Evolutionary conservation across 225 moss, liverwort and hornwort genomes (phyloP).

Genomic region (Pleurozium schreberi): DNA sequence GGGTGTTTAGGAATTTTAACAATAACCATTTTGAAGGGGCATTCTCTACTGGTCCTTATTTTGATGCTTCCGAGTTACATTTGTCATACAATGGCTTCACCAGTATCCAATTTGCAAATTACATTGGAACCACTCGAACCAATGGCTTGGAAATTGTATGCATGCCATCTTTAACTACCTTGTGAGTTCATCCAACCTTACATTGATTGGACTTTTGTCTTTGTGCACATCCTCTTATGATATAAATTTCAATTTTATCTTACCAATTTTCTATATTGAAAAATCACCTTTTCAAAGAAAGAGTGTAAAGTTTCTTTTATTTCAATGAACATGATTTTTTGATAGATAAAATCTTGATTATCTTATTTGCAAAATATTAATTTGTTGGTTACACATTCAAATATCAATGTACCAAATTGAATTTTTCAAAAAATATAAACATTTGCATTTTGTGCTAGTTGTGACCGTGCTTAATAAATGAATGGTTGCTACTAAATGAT

Average conservation of each 20-base stretch:
- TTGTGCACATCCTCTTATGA: accelerated
- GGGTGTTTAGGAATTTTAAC: accelerated
- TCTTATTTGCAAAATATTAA: too few species aligned
- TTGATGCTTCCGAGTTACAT: accelerated
- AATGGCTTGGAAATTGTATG: accelerated
- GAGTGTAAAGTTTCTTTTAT: too few species aligned
- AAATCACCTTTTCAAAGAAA: too few species aligned
- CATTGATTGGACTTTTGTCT: accelerated
- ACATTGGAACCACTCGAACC: accelerated
- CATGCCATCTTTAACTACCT: not conserved
- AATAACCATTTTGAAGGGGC: not conserved
- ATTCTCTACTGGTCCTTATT: not conserved
- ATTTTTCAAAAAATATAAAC: not conserved
- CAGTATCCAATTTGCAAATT: not conserved
- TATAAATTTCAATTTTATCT: not conserved
- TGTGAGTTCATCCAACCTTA: not conserved
- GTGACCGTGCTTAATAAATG: not conserved
- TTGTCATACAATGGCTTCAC: not conserved
- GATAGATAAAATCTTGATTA: too few species aligned
- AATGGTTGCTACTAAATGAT: not conserved
- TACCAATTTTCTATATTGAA: not conserved
- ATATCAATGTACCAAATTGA: too few species aligned
- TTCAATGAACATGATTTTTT: too few species aligned
- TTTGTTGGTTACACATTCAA: too few species aligned
- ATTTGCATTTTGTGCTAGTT: too few species aligned